Evolutionary conservation across 805 yeast species (phyloP), one percentile per base, ranked within the genome.

Genomic region (Ogataea nitratoaversa): DNA sequence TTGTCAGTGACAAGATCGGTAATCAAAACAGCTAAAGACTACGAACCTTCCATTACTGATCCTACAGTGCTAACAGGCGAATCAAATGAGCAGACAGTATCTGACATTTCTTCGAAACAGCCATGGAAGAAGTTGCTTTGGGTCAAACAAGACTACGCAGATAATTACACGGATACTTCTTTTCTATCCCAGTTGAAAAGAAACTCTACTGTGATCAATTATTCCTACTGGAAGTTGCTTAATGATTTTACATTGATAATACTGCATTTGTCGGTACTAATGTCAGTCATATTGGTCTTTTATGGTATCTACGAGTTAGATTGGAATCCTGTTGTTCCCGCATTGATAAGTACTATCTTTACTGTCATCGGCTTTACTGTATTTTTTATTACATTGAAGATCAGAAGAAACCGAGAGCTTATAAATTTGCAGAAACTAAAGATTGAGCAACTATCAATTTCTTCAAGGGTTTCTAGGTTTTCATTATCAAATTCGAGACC

Each of bases 121-220:
- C 78, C 79, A 18, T 90, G 98, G 98, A 74, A 82, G 53, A 84
- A 93, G 54, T 74, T 89, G 29, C 71, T 91, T 11, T 93, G 95
- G 82, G 74, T 84, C 25, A 73, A 76, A 42, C 96, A 90, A 58
- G 84, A 84, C 12, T 90, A 80, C 55, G 95, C 95, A 0, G 99
- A 91, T 59, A 93, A 90, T 61, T 87, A 86, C 63, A 91, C 95
- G 2, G 95, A 89, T 56, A 63, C 67, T 2, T 74, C 89, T 3
- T 91, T 91, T 57, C 68, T 90, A n/a, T 78, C 88, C 3, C 95
- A 84, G 56, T 69, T 88, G 44, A 78, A 78, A 48, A 67, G 93
- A 30, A 88, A 88, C 62, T 69, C 88, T 19, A 80, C 90, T 3
- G 93, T 87, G 25, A 74, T 76, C 17, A 70, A 69, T 38, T 82